Evolutionary conservation across 345 rosid genomes (phyloP), one percentile per base, ranked within the genome.

Genomic region (Sisymbrium irio): DNA sequence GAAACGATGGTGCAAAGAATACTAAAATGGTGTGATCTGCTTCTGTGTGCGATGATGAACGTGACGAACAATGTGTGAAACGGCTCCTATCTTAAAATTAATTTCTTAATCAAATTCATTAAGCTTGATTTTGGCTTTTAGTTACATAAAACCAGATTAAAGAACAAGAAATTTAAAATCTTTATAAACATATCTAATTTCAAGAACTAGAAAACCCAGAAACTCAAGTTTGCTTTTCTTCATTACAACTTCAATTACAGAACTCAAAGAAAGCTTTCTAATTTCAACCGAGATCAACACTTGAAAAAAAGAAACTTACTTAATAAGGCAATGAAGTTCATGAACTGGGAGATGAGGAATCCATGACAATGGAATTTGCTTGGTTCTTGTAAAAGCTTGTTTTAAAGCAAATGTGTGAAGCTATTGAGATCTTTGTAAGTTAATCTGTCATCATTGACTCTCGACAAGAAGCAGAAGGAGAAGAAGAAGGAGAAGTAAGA

Each of bases 41-140:
- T 22, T 19, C 9, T 50, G 12, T 39, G 76, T 63, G 71, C 3
- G 46, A 73, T 18, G 63, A 73, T 18, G 63, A 73, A 64, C 71
- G 73, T 66, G 73, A 74, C 25, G 17, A 36, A 28, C 71, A 27
- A 66, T 57, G 40, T 47, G 73, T 5, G 35, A 74, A 74, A 74
- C 67, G 73, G 46, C 39, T 12, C 33, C 33, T n/a, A 47, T 8
- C 25, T 57, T 65, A 36, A 36, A 33, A 22, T 19, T 65, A 27
- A 15, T 8, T 42, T 69, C 7, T 41, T 53, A 71, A 32, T 44
- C 20, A 64, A 45, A 32, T 54, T 54, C 22, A 18, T 7, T 44
- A 54, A 50, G 14, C 62, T 71, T 71, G 33, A 28, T 61, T 19
- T 27, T 49, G 53, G 61, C 41, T 12, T 60, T 39, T 22, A 62